Base-by-base conservation (phyloP, 345 rosid species). In the Eutrema yunnanense region DNA sequence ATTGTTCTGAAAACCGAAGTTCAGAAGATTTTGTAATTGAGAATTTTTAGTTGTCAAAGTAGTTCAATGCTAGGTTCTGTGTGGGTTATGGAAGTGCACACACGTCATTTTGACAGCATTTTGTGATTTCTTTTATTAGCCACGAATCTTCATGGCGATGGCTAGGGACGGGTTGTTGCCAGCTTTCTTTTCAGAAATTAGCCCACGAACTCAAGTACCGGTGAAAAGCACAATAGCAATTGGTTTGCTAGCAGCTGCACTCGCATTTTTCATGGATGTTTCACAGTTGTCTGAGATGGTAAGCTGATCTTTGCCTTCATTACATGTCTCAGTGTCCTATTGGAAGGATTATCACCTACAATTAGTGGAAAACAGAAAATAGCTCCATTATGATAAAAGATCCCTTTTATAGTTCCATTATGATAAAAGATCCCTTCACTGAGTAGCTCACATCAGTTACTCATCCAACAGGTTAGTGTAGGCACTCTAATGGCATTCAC, bases 101-200 rank as follows among this genome's bases (percentile, higher is more conserved):
- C 59, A 13, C 22, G 48, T 67, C 43, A 27, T 68, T 43, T 48
- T 76, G 71, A 76, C 70, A 38, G 12, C 19, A 9, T 16, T 38
- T 69, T 62, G 43, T 62, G 51, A 2, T 22, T 55, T 67, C 10
- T 73, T 73, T 55, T 44, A 75, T 49, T 79, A 87, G 87, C 92
- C 92, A 10, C 80, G 92, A 60, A 79, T 87, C 38, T 83, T 87
- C 62, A 88, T 88, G 93, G 93, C 93, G 47, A 88, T 88, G 93
- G 86, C 90, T 50, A 81, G 93, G 69, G 93, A 88, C 63, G 93
- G 93, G 65, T 79, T 88, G 66, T 76, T 88, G 69, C 93, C 93
- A 19, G 65, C 87, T 40, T 84, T 88, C 78, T 88, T 88, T 77
- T 80, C 93, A 41, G 90, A 88, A 69, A 84, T 88, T 46, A 86